phyloP scores from a whole-genome alignment of 148 eudicot species.

The Mesembryanthemum crystallinum region DNA sequence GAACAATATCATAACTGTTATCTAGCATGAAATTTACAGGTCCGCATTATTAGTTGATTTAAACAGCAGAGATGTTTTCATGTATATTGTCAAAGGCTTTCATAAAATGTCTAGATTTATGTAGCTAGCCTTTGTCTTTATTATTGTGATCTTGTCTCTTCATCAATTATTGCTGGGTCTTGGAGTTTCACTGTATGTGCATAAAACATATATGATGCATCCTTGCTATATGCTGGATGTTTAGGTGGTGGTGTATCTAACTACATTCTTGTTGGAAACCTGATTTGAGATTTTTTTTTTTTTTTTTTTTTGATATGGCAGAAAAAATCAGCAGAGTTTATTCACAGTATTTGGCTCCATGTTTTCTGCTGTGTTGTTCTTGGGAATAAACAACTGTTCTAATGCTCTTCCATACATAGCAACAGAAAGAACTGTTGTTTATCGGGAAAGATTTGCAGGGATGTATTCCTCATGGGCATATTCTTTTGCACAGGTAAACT shows the following conservation, averaged over 20 bases:
- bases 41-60: background rate
- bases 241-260: background rate
- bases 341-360: slow-evolving; percentile 61
- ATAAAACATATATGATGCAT: background rate
- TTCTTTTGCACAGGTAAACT: slow-evolving; percentile 73
- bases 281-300: slow-evolving; percentile 7
- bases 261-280: background rate
- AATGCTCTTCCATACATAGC: slow-evolving; percentile 47
- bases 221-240: background rate
- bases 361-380: slow-evolving; percentile 44
- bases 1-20: background rate
- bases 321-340: slow-evolving; percentile 62
- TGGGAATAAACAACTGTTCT: slow-evolving; percentile 57
- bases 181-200: slow-evolving; percentile 2
- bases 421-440: slow-evolving; percentile 63
- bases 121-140: background rate
- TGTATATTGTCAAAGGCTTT: background rate
- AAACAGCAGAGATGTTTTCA: background rate
- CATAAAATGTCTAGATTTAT: background rate
- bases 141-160: background rate
- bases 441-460: slow-evolving; percentile 80
- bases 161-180: background rate
- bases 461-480: slow-evolving; percentile 82
- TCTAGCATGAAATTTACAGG: background rate
- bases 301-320: slow-evolving; percentile 31